phyloP scores from a whole-genome alignment of 75 land plant genomes.

The Sequoiadendron giganteum region DNA sequence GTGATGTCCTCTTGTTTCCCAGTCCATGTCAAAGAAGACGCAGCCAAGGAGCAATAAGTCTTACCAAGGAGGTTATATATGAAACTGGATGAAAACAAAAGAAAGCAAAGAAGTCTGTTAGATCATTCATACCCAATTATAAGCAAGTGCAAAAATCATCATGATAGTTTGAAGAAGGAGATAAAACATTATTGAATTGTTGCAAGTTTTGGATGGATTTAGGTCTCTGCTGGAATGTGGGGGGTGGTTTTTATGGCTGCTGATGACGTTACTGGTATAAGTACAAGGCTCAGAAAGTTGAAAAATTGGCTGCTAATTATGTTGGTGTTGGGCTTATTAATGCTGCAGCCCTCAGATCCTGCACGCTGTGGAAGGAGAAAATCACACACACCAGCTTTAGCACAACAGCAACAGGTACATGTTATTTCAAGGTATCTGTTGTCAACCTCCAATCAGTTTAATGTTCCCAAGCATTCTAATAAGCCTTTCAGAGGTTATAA shows the following conservation, averaged over 20 bases:
- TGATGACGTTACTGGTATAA: not conserved
- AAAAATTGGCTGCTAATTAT: not conserved
- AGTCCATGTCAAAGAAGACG: not conserved
- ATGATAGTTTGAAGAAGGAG: not conserved
- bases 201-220: conserved; percentile 1
- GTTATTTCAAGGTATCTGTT: not conserved
- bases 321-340: conserved; percentile 2
- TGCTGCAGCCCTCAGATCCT: not conserved
- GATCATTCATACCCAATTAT: not conserved
- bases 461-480: not conserved
- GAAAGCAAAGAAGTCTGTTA: not conserved
- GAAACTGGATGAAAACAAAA: not conserved
- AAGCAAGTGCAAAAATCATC: not conserved
- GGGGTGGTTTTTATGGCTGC: not conserved
- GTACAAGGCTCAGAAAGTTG: not conserved
- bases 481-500: not conserved
- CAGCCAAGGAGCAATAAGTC: not conserved
- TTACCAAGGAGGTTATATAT: not conserved
- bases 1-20: not conserved
- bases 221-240: conserved; percentile 1
- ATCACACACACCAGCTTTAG: not conserved
- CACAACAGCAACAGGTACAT: not conserved
- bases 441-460: not conserved
- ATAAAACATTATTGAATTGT: not conserved
- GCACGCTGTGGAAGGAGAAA: not conserved